Percentiles rank a stretch among this genome's conserved stretches.
Evolutionary conservation across 2,329 filamentous ascomycete species (phyloP).

Genomic region (Trichoderma citrinoviride): DNA sequence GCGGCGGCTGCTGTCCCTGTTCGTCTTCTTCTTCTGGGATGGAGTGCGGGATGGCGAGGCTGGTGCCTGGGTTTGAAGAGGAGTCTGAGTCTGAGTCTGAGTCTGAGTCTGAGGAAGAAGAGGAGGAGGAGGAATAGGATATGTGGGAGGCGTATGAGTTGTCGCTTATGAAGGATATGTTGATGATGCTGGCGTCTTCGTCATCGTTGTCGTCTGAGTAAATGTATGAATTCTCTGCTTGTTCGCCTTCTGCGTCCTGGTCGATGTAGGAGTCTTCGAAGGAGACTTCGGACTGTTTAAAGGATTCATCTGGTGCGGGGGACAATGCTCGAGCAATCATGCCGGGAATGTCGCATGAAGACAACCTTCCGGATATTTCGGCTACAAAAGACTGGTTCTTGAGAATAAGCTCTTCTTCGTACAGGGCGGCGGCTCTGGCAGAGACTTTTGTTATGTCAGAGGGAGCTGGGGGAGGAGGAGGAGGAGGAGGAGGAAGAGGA

Average conservation of each 20-base stretch:
- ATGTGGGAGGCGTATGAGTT: not conserved
- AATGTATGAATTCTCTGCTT: not conserved
- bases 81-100: not conserved
- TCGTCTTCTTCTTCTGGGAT: not conserved
- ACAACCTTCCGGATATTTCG: not conserved
- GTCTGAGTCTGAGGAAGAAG: not conserved
- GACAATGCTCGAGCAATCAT: not conserved
- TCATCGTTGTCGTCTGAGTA: not conserved
- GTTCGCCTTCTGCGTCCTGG: not conserved
- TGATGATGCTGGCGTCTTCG: not conserved
- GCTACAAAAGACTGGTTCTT: not conserved
- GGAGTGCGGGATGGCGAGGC: not conserved
- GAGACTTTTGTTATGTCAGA: not conserved
- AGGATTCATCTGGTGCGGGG: not conserved
- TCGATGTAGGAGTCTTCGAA: not conserved
- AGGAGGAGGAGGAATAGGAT: no score
- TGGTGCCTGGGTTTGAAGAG: not conserved
- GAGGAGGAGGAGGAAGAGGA: no score
- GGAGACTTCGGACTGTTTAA: not conserved
- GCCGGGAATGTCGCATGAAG: not conserved
- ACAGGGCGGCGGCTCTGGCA: not conserved
- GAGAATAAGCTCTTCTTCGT: not conserved
- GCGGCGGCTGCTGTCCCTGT: no score
- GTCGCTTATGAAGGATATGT: constrained; percentile 6
- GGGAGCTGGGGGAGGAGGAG: no score